Conservation (phyloP, 2,329 filamentous ascomycete species). For the Ilyonectria robusta region DNA sequence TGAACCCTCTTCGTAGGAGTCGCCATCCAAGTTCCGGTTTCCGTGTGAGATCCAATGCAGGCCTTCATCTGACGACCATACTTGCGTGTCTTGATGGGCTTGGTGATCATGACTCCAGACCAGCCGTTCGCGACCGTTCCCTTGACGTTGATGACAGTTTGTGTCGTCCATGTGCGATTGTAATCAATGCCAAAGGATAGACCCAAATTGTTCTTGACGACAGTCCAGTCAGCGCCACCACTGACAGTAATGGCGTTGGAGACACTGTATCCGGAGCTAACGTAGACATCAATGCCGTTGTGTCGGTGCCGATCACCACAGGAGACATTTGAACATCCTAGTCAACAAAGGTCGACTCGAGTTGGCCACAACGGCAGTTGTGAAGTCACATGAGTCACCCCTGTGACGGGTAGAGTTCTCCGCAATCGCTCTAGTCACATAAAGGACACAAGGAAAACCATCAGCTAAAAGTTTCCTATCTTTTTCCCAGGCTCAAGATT, state of each 20-base stretch:
- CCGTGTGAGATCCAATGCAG: slow-evolving; percentile 17
- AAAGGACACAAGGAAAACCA: too few relatives aligned
- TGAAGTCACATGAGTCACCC: slow-evolving; percentile 2
- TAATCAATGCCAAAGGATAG: slow-evolving; percentile 23
- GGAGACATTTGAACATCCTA: slow-evolving; percentile 34
- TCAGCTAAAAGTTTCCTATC: too few relatives aligned
- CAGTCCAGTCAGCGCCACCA: slow-evolving; percentile 14
- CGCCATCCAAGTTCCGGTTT: slow-evolving; percentile 27
- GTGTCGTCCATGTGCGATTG: slow-evolving; percentile 26
- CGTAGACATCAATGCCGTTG: slow-evolving; percentile 29
- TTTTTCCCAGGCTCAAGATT: background rate
- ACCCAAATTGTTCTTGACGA: slow-evolving; percentile 21
- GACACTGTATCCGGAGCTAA: slow-evolving; percentile 22
- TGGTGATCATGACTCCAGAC: slow-evolving; percentile 31
- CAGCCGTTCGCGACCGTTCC: slow-evolving; percentile 23
- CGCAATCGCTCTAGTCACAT: too few relatives aligned
- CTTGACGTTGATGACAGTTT: slow-evolving; percentile 25
- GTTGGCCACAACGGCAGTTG: slow-evolving; percentile 6
- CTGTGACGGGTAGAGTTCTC: background rate
- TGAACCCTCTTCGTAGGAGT: slow-evolving; percentile 22
- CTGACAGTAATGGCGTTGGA: slow-evolving; percentile 26
- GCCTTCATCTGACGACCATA: slow-evolving; percentile 22
- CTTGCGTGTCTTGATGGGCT: slow-evolving; percentile 24
- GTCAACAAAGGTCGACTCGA: slow-evolving; percentile 25
- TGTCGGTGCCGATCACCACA: slow-evolving; percentile 18